These are phyloP conservation scores for Acanthamoeba lenticulata DNA, from an alignment of 208 protist species.

Conservation along the genomic window DNA sequence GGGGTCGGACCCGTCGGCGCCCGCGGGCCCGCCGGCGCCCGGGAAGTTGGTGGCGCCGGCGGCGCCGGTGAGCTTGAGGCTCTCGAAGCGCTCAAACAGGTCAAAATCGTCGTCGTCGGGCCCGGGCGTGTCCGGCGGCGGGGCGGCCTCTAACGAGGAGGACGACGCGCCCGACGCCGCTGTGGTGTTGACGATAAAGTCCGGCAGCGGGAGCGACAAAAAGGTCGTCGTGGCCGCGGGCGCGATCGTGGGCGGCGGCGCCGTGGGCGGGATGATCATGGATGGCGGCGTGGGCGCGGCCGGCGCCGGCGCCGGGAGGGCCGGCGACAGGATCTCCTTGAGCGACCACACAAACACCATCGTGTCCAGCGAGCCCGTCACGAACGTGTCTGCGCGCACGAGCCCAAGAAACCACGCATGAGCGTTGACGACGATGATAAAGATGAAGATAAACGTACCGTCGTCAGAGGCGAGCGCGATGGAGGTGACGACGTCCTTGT, in stretches of 20 bases:
- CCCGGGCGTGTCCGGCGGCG: neutral
- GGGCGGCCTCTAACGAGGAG: neutral
- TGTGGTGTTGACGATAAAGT: conserved; percentile 34
- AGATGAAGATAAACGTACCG: neutral
- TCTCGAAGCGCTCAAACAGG: conserved; percentile 37
- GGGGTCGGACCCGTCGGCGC: neutral
- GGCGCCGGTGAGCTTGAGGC: neutral
- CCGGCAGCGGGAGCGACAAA: conserved; percentile 61
- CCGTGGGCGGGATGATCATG: neutral
- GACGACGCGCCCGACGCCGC: neutral
- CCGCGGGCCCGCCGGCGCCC: neutral
- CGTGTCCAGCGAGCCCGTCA: conserved; percentile 47
- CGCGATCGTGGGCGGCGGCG: neutral
- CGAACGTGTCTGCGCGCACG: neutral
- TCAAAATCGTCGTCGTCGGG: conserved; percentile 32
- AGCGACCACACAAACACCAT: conserved; percentile 67
- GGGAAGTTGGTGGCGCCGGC: neutral
- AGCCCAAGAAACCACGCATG: neutral
- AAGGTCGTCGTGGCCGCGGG: conserved; percentile 56
- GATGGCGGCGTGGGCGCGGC: neutral
- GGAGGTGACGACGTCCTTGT: conserved; percentile 55
- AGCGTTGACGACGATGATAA: neutral
- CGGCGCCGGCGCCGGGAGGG: neutral
- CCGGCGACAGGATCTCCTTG: conserved; percentile 9
- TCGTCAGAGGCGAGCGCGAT: conserved; percentile 36